Base-by-base conservation (phyloP, 1,284 basidiomycete genomes). In the Malassezia japonica region DNA sequence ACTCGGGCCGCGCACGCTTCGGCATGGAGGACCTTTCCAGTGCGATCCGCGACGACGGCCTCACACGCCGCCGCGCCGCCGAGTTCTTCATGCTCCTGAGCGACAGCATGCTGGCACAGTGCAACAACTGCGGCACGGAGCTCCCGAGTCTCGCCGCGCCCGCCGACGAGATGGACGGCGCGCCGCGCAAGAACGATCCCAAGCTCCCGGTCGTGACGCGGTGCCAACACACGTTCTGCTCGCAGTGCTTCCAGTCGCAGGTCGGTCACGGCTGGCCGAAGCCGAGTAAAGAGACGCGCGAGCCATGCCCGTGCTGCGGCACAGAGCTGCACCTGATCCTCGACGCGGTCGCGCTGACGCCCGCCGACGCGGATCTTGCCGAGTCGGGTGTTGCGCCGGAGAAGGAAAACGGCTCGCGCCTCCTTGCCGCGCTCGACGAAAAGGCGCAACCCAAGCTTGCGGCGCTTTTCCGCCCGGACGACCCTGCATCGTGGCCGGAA, bases 211-310 rank as follows among this genome's bases (percentile, higher is more conserved):
- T 74, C 10, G 56, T 99, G 64, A 95, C 94, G 6, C 81, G 84
- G 50, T 99, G 94, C 74, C 86, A 89, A 67, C 94, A 98, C 74
- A 77, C 96, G 27, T 91, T 87, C 74, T 77, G 67, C 65, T 72
- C 73, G 10, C 13, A 31, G 4, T 67, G 66, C 57, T 64, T 62
- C 55, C 79, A 33, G 79, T 46, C 42, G 16, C 33, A 31, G 21
- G 57, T 61, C 20, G 61, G 61, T 9, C 46, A 28, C 1, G 58
- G 57, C 60, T 60, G 58, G 16, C 33, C 53, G 7, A 57, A 57
- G n/a, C 50, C 49, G 1, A 33, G 39, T 1, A 29, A 48, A 7
- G 62, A 61, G 13, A 45, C 52, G 13, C 41, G 32, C 5, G 55
- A 42, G 9, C 37, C 85, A 27, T 89, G 80, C 61, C 80, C 87